Conservation (phyloP, 257 asterid genomes). For the Solanum medicagineum region DNA sequence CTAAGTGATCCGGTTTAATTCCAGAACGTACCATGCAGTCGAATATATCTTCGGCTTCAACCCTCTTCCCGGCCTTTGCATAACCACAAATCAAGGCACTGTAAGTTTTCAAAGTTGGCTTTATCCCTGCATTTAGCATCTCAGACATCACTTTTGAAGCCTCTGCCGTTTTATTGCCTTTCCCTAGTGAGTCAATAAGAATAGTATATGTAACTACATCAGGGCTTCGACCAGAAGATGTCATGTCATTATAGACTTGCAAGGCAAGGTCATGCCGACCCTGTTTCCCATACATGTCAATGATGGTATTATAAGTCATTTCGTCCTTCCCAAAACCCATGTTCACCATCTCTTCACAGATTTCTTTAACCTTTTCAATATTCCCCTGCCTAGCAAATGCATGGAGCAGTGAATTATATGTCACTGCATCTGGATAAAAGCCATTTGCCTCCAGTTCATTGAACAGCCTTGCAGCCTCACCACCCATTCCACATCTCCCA, state of each 20-base stretch:
- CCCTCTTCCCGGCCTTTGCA: slow-evolving; percentile 66
- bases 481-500: slow-evolving; percentile 73
- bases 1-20: slow-evolving; percentile 73
- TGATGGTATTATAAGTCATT: slow-evolving; percentile 86
- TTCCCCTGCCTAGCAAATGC: slow-evolving; percentile 92
- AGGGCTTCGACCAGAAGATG: slow-evolving; percentile 58
- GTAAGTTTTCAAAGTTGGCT: slow-evolving; percentile 79
- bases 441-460: slow-evolving; percentile 55
- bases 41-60: slow-evolving; percentile 63
- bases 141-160: slow-evolving; percentile 84
- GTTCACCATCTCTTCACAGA: slow-evolving; percentile 69
- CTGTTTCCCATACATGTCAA: slow-evolving; percentile 71
- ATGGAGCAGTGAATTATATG: slow-evolving; percentile 77
- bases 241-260: slow-evolving; percentile 63
- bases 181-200: slow-evolving; percentile 82
- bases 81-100: slow-evolving; percentile 94
- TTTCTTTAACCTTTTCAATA: slow-evolving; percentile 49
- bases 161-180: slow-evolving; percentile 66
- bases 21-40: slow-evolving; percentile 77
- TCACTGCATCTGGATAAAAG: slow-evolving; percentile 80
- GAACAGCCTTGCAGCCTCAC: slow-evolving; percentile 71
- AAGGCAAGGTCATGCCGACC: slow-evolving; percentile 67
- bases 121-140: slow-evolving; percentile 64
- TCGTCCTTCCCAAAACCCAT: slow-evolving; percentile 82
- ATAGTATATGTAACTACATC: slow-evolving; percentile 93